Evolutionary conservation across 1,284 basidiomycete species (phyloP).

Genomic region (Volvariella volvacea): DNA sequence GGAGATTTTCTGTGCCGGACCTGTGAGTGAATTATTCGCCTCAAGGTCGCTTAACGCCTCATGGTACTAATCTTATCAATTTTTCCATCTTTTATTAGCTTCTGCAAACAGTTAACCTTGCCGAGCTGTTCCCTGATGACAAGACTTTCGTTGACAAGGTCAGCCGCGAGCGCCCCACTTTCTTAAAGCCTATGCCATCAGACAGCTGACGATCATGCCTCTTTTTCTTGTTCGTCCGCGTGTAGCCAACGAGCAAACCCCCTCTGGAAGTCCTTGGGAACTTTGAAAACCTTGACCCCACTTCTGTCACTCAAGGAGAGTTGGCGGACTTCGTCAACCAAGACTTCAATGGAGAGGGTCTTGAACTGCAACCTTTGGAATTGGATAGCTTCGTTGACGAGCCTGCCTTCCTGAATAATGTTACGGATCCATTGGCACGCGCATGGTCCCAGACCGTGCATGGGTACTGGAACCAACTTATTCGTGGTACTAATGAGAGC

Average conservation of each 20-base stretch:
- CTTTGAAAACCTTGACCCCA: constrained; percentile 51
- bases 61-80: not conserved
- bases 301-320: constrained; percentile 44
- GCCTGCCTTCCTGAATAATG: constrained; percentile 68
- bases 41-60: constrained; percentile 2
- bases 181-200: not conserved
- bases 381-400: constrained; percentile 57
- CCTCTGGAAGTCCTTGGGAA: constrained; percentile 63
- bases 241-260: constrained; percentile 63
- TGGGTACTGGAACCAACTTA: constrained; percentile 76
- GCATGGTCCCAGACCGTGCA: constrained; percentile 78
- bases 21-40: constrained; percentile 37
- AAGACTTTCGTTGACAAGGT: constrained; percentile 88
- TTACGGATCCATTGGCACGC: constrained; percentile 64
- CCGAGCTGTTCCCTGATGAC: constrained; percentile 70
- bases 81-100: constrained; percentile 35
- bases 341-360: constrained; percentile 83
- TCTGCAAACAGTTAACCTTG: constrained; percentile 81
- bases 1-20: constrained; percentile 77
- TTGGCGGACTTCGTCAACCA: constrained; percentile 67
- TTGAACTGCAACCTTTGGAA: constrained; percentile 64
- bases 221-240: constrained; percentile 1
- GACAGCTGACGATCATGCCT: constrained; percentile 1
- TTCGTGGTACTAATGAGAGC: constrained; percentile 67
- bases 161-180: constrained; percentile 6